Base-by-base conservation (phyloP, 2,329 filamentous ascomycete genomes). In the Trichophyton schoenleinii region DNA sequence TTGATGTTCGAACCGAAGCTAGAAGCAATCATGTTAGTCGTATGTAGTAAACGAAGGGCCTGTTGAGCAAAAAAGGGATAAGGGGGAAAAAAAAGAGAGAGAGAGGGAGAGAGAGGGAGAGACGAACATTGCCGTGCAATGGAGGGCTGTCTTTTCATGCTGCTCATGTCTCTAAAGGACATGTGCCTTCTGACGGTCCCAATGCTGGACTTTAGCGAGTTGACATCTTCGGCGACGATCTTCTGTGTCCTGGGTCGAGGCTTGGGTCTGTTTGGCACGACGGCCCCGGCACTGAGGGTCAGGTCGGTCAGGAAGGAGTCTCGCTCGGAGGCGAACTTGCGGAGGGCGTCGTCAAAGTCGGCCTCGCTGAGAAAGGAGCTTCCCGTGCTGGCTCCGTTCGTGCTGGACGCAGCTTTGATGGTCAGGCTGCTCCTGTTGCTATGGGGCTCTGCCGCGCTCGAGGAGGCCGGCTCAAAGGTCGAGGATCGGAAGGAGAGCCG, bases 281-380 rank as follows among this genome's bases (percentile, higher is more conserved):
- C 83, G 25, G 88, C 81, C 65, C 89, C 88, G 46, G 88, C 88
- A 44, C 91, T 91, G 72, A 97, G 91, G 66, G 87, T 90, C 60
- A 97, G 81, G 72, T 99, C 94, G 65, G 95, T 89, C 59, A 97
- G 79, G 69, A 99, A 99, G 63, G 87, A 87, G 69, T 99, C 94
- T 66, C 94, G 82, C 77, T 97, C 92, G n/a, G 87, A 87, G 53
- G 94, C 91, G 73, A 99, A 99, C 76, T 96, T 97, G 69, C 91
- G 78, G 67, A 99, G 80, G 28, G 94, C 92, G 70, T 88, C 86
- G 71, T 97, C 94, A 69, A 99, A 99, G 73, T 97, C 94, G 69
- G 89, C 90, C 70, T 95, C 90, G 62, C 76, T 83, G 34, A 84
- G 73, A 28, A 73, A 69, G 4, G 72, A 70, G 5, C 15, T 44